These are phyloP conservation scores for Trypanosoma avium DNA, from an alignment of 208 protist species.

Conservation along the genomic window DNA sequence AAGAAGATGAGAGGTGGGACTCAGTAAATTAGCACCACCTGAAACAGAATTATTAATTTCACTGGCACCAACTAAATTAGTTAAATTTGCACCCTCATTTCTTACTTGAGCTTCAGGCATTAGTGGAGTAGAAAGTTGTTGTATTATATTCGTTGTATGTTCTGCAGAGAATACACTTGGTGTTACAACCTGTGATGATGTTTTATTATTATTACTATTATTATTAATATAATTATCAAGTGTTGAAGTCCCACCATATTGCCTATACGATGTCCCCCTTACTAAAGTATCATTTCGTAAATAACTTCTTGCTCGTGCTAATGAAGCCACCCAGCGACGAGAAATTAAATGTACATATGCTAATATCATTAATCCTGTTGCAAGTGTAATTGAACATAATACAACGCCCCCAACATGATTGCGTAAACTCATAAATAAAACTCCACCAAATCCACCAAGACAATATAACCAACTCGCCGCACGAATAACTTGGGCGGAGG, in stretches of 20 bases:
- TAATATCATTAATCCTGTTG: conserved; percentile 32
- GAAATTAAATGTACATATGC: conserved; percentile 51
- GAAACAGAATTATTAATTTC: too few relatives aligned
- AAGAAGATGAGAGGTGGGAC: conserved; percentile 45
- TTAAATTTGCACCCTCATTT: too few relatives aligned
- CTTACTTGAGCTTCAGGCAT: too few relatives aligned
- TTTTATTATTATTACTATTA: conserved; percentile 9
- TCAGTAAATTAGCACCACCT: too few relatives aligned
- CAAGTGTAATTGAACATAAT: conserved; percentile 52
- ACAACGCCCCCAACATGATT: conserved; percentile 46
- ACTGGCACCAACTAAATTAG: too few relatives aligned
- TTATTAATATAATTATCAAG: neutral
- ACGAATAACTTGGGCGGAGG: conserved; percentile 69
- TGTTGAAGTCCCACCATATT: neutral
- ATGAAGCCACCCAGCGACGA: conserved; percentile 46
- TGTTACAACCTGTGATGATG: too few relatives aligned
- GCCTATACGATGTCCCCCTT: neutral
- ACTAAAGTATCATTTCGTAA: neutral
- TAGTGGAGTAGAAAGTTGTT: too few relatives aligned
- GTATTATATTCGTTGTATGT: too few relatives aligned
- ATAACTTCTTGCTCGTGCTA: conserved; percentile 44
- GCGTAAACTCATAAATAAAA: conserved; percentile 69
- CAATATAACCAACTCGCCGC: conserved; percentile 62
- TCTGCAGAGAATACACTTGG: too few relatives aligned
- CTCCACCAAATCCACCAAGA: conserved; percentile 54